Evolutionary conservation across 371 early-diverging fungal species (phyloP), one percentile per base, ranked within the genome.

Genomic region (Capillidium rhysosporum): DNA sequence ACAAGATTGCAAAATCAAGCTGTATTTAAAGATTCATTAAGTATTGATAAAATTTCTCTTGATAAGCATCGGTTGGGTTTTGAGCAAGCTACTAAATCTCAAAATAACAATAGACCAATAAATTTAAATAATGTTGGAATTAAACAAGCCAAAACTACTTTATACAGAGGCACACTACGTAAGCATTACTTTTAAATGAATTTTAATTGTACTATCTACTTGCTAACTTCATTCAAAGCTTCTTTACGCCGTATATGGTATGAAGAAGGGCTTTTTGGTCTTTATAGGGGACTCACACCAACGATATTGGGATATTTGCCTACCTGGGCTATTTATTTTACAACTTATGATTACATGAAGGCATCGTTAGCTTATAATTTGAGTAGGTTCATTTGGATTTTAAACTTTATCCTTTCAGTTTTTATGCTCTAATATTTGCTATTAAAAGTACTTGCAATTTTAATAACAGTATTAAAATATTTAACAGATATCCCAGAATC

Each of bases 1-100:
- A 86, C 92, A n/a, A 73, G 93, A 28, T 69, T 94, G 54, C 97
- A 96, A 65, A 91, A 92, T 63, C 89, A 92, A 61, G 71, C 90
- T 18, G 75, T 70, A 18, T 34, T 43, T 14, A 54, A 58, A 16
- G 34, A 34, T 34, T 4, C 34, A 7, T 34, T n/a, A n/a, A 59
- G 12, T 34, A 12, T 7, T 34, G 12, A 12, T 12, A 7, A 4
- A 4, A 34, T 34, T 12, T 34, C 34, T 7, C 12, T 34, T 4
- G 34, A 12, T 12, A 34, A 34, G 12, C 4, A 34, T 34, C 34
- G 12, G 12, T 12, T 34, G 12, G 12, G 12, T 34, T 7, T 12
- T 34, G 7, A 34, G 12, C 34, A 4, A 34, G 12, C 34, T 7
- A 34, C 34, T 12, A 12, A 34, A 7, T 12, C 34, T 4, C 12